These are phyloP conservation scores for Sporodiniella umbellata DNA, from an alignment of 371 early-diverging fungal genomes.

Conservation along the genomic window DNA sequence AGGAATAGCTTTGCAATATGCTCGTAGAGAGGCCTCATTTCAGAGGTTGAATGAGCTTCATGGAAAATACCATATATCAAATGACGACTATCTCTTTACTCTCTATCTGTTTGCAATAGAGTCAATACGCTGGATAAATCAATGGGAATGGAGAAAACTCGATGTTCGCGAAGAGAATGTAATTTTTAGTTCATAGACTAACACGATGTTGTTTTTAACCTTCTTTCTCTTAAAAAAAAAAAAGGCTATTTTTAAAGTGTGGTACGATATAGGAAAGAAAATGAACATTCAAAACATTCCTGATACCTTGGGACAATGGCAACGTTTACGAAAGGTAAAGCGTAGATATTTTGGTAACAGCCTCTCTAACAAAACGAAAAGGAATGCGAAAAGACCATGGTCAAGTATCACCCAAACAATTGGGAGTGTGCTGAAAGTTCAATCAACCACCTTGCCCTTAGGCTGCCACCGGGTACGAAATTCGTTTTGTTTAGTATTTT, in stretches of 20 bases:
- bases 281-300: slow-evolving; percentile 57
- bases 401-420: slow-evolving; percentile 21
- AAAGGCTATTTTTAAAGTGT: slow-evolving; percentile 34
- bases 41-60: slow-evolving; percentile 51
- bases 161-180: slow-evolving; percentile 48
- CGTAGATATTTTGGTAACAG: background rate
- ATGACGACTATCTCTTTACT: slow-evolving; percentile 50
- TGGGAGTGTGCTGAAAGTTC: slow-evolving; percentile 24
- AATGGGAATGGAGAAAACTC: slow-evolving; percentile 44
- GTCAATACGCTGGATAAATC: slow-evolving; percentile 40
- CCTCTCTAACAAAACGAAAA: no score
- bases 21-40: slow-evolving; percentile 25
- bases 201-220: background rate
- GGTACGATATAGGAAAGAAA: slow-evolving; percentile 33
- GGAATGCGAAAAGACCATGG: slow-evolving; percentile 11
- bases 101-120: slow-evolving; percentile 44
- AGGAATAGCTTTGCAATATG: slow-evolving; percentile 26
- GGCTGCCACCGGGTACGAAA: slow-evolving; percentile 13
- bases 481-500: slow-evolving; percentile 15
- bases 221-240: no score
- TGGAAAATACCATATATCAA: slow-evolving; percentile 42
- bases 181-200: background rate
- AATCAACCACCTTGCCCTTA: slow-evolving; percentile 14
- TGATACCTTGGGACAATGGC: slow-evolving; percentile 33
- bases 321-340: slow-evolving; percentile 26